Conservation (phyloP, 169 alveolate genomes). For the Plasmodium knowlesi region DNA sequence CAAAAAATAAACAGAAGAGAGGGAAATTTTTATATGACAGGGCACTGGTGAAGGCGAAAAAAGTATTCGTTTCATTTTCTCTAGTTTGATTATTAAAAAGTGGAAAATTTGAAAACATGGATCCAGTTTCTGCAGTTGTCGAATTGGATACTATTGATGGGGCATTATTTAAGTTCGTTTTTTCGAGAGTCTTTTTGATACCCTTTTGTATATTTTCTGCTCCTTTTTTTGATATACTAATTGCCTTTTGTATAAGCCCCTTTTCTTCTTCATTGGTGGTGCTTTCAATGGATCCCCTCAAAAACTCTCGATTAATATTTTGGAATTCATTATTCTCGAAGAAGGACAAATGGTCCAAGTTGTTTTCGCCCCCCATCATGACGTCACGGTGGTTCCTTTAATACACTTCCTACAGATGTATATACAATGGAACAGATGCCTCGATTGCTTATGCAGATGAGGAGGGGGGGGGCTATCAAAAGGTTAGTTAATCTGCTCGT, state of each 20-base stretch:
- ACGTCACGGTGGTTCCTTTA: neutral
- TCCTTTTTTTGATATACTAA: slow-evolving; percentile 53
- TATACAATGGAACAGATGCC: neutral
- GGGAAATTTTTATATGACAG: slow-evolving; percentile 67
- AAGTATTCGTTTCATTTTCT: slow-evolving; percentile 27
- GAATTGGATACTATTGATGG: slow-evolving; percentile 47
- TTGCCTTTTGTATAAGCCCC: slow-evolving; percentile 60
- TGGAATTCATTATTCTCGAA: slow-evolving; percentile 50
- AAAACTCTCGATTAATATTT: slow-evolving; percentile 25
- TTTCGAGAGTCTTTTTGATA: slow-evolving; percentile 56
- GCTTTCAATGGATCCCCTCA: slow-evolving; percentile 42
- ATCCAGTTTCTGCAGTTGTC: slow-evolving; percentile 53
- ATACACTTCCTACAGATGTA: neutral
- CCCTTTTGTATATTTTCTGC: slow-evolving; percentile 71
- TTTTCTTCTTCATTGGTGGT: slow-evolving; percentile 38
- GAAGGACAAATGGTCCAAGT: slow-evolving; percentile 52
- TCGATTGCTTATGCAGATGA: neutral
- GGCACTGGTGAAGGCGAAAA: slow-evolving; percentile 30
- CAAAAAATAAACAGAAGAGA: slow-evolving; percentile 56
- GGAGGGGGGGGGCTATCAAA: no score
- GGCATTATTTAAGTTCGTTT: slow-evolving; percentile 28
- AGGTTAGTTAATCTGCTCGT: neutral
- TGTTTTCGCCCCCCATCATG: slow-evolving; percentile 47
- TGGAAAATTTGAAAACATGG: slow-evolving; percentile 72
- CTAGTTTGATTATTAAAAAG: slow-evolving; percentile 41